Conservation (phyloP, 768 basidiomycete species). For the Tulasnella sp. region DNA sequence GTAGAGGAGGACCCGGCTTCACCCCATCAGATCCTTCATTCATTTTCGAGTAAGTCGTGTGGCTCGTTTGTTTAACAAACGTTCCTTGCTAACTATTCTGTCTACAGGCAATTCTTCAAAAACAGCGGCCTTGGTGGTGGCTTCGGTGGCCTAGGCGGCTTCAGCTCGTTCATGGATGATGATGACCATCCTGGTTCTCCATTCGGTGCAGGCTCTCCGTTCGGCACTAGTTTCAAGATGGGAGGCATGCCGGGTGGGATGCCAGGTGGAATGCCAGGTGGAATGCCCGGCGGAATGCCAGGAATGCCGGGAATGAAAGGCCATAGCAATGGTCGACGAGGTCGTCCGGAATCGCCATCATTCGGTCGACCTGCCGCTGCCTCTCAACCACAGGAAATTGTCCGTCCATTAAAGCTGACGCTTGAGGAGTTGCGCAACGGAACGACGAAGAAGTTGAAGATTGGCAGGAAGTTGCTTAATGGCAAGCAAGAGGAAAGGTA, state of each 20-base stretch:
- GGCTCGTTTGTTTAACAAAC: not conserved
- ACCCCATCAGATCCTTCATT: slow-evolving; percentile 79
- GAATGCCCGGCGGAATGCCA: slow-evolving; percentile 50
- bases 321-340: slow-evolving; percentile 44
- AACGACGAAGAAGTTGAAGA: slow-evolving; percentile 83
- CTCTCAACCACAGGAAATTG: slow-evolving; percentile 56
- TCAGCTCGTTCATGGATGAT: slow-evolving; percentile 40
- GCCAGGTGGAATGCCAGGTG: slow-evolving; percentile 49
- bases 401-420: slow-evolving; percentile 79
- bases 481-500: slow-evolving; percentile 83
- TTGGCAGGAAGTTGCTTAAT: slow-evolving; percentile 71
- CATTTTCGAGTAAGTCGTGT: slow-evolving; percentile 77
- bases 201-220: slow-evolving; percentile 48
- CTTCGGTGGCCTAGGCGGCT: slow-evolving; percentile 25
- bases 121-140: slow-evolving; percentile 45
- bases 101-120: slow-evolving; percentile 61
- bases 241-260: slow-evolving; percentile 38
- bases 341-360: slow-evolving; percentile 41
- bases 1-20: slow-evolving; percentile 57
- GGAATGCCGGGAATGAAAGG: slow-evolving; percentile 42
- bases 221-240: slow-evolving; percentile 46
- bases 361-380: slow-evolving; percentile 32
- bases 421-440: slow-evolving; percentile 87
- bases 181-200: slow-evolving; percentile 49
- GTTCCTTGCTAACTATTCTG: slow-evolving; percentile 19